Base-by-base conservation (phyloP, 495 filamentous ascomycete genomes). In the Bombardia bombarda region DNA sequence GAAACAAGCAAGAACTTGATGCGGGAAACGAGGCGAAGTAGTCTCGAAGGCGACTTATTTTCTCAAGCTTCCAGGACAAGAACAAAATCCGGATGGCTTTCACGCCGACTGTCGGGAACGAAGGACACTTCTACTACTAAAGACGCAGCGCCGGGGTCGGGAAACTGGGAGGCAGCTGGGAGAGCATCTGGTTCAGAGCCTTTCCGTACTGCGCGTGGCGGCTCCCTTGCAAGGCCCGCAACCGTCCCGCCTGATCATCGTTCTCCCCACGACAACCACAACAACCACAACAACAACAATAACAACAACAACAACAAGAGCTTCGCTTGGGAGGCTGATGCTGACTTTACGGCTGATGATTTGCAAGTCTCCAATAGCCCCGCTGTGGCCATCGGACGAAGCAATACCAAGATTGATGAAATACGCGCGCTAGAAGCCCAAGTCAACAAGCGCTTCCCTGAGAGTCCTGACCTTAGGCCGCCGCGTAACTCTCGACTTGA, bases 291-390 rank as follows among this genome's bases (percentile, higher is more conserved):
- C n/a, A n/a, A n/a, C n/a, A n/a, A n/a, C n/a, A n/a, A n/a, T n/a
- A n/a, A n/a, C n/a, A n/a, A n/a, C n/a, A n/a, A n/a, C n/a, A n/a
- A n/a, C n/a, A 63, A 76, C 28, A 64, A 69, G 46, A 67, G 66
- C 46, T 68, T 62, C 17, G 69, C 74, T 20, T 79, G 74, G 76
- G 68, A 83, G 32, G 52, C 72, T 14, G 72, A 75, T 34, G 65
- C 73, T 5, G 81, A 85, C 28, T 82, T 87, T 45, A 83, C 80
- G n/a, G 74, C 69, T 20, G 68, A 66, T 17, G 79, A 79, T 34
- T 43, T 83, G 23, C 74, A 83, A 37, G 51, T 80, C 7, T 84
- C 81, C 3, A 58, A 67, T 10, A 84, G 79, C 30, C 80, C 81
- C 25, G 74, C 73, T 13, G 61, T 79, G 14, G 55, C 45, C 18